These are phyloP conservation scores for Aspergillus bombycis DNA, from an alignment of 2,329 filamentous ascomycete species.

Conservation along the genomic window DNA sequence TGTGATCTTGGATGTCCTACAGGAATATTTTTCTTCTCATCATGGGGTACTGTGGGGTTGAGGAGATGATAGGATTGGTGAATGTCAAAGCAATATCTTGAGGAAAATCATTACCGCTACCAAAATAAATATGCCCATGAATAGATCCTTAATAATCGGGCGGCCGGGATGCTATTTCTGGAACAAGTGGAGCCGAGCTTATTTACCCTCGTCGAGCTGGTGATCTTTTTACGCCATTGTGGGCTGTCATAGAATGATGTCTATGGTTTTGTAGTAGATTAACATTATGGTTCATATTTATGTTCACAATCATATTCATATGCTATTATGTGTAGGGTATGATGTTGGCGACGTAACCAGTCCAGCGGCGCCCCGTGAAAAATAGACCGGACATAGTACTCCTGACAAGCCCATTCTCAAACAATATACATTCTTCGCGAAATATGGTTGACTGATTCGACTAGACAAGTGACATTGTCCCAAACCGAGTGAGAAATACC, in stretches of 20 bases:
- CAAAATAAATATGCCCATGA: not conserved
- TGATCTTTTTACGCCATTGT: not conserved
- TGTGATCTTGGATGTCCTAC: constrained; percentile 7
- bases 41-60: constrained; percentile 3
- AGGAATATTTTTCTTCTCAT: not conserved
- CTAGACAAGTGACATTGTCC: not conserved
- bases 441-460: not conserved
- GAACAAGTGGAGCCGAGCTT: constrained; percentile 17
- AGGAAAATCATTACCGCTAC: not conserved
- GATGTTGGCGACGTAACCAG: not conserved
- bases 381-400: not conserved
- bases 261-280: not conserved
- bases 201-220: not conserved
- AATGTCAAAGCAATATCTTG: constrained; percentile 1
- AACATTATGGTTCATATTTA: not conserved
- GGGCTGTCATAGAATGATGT: not conserved
- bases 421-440: not conserved
- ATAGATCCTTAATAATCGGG: not conserved
- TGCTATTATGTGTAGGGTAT: not conserved
- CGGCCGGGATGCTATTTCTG: constrained; percentile 6
- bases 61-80: not conserved
- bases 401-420: not conserved
- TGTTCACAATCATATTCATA: not conserved
- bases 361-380: not conserved
- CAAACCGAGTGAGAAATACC: not conserved